Percentiles rank a stretch among this genome's conserved stretches.
Evolutionary conservation across 2,329 filamentous ascomycete species (phyloP).

Genomic region (Sporothrix luriei): DNA sequence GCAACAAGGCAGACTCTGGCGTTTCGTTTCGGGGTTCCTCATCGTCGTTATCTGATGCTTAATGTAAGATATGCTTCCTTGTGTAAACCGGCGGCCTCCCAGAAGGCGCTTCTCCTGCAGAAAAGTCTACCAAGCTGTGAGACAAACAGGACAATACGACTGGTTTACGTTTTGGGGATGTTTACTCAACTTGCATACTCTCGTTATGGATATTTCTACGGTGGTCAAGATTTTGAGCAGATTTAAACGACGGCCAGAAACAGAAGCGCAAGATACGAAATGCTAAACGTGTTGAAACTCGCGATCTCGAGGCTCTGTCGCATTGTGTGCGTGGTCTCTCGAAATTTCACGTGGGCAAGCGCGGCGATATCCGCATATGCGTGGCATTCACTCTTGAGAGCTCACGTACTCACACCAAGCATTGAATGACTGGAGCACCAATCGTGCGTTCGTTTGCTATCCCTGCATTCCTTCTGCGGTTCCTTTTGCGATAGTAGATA

Average conservation of each 20-base stretch:
- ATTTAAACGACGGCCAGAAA: too few relatives aligned
- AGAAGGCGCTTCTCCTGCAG: neutral
- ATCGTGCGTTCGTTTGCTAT: too few relatives aligned
- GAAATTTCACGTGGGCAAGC: too few relatives aligned
- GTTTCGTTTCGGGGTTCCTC: neutral
- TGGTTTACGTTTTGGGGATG: neutral
- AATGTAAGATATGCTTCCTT: neutral
- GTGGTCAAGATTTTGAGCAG: neutral
- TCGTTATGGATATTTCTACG: neutral
- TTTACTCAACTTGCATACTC: neutral
- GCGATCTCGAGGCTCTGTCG: too few relatives aligned
- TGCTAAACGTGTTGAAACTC: too few relatives aligned
- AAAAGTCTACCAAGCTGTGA: constrained; percentile 8
- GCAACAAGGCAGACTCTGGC: constrained; percentile 19
- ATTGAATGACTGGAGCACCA: too few relatives aligned
- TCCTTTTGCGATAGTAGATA: too few relatives aligned
- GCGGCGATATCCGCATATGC: too few relatives aligned
- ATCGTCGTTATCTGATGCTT: constrained; percentile 2
- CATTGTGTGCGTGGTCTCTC: too few relatives aligned
- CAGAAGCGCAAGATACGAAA: neutral
- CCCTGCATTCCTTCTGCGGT: too few relatives aligned
- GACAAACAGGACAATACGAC: constrained; percentile 11
- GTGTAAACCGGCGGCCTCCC: constrained; percentile 3
- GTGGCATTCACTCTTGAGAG: too few relatives aligned
- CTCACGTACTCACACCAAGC: too few relatives aligned